A percentile compares a stretch with the other conserved stretches of the same genome.
Conservation (phyloP, 192 early-diverging fungal species). For the Mortierella alpina region DNA sequence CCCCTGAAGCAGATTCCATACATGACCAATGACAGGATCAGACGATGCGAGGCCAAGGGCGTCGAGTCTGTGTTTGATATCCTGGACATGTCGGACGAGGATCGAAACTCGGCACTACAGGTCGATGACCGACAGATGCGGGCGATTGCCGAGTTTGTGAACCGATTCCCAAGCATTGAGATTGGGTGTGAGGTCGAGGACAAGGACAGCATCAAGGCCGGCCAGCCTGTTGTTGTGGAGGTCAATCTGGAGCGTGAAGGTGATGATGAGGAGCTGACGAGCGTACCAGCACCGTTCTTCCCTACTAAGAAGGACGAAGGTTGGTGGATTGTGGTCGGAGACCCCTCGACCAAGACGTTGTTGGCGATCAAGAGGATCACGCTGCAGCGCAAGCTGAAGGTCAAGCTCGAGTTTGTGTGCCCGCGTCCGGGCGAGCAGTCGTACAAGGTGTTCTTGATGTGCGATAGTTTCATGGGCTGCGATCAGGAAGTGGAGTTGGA, state of each 20-base stretch:
- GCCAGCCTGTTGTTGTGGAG: constrained; percentile 72
- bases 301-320: constrained; percentile 90
- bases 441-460: constrained; percentile 91
- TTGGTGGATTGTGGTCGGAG: constrained; percentile 98
- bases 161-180: constrained; percentile 95
- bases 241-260: constrained; percentile 86
- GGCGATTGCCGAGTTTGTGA: constrained; percentile 88
- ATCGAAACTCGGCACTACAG: constrained; percentile 71
- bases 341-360: constrained; percentile 79
- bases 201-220: constrained; percentile 70
- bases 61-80: constrained; percentile 94
- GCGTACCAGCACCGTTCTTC: constrained; percentile 94
- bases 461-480: constrained; percentile 92
- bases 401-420: constrained; percentile 88
- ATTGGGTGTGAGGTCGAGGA: constrained; percentile 76
- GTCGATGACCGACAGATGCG: constrained; percentile 74
- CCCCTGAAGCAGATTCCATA: constrained; percentile 94
- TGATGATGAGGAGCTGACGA: constrained; percentile 81
- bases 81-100: constrained; percentile 93
- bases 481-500: constrained; percentile 93
- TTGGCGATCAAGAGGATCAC: constrained; percentile 90
- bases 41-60: constrained; percentile 72
- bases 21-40: constrained; percentile 77
- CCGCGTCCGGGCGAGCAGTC: constrained; percentile 67
- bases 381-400: constrained; percentile 66